A percentile compares a stretch with the other conserved stretches of the same genome.
Evolutionary conservation across 2,329 filamentous ascomycete species (phyloP).

Genomic region (Aspergillus puulaauensis): DNA sequence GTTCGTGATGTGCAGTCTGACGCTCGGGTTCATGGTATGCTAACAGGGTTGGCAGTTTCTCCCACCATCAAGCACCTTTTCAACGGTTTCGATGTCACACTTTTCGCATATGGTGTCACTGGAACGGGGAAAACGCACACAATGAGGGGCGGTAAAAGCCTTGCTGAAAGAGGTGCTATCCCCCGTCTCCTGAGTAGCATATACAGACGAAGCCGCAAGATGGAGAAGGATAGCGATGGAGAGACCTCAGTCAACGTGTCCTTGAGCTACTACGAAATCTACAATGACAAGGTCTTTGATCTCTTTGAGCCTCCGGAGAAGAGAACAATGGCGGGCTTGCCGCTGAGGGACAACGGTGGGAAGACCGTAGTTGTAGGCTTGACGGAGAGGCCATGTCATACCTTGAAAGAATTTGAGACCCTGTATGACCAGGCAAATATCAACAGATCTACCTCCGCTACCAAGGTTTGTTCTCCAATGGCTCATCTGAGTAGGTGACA

Average conservation of each 20-base stretch:
- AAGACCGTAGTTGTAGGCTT: slow-evolving; percentile 85
- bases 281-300: slow-evolving; percentile 94
- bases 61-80: slow-evolving; percentile 91
- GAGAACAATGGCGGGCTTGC: slow-evolving; percentile 75
- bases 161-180: slow-evolving; percentile 84
- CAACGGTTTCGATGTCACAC: slow-evolving; percentile 75
- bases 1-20: slow-evolving; percentile 49
- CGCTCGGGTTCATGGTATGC: slow-evolving; percentile 8
- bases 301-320: slow-evolving; percentile 85
- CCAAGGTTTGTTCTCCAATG: slow-evolving; percentile 57
- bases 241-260: slow-evolving; percentile 70
- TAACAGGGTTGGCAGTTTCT: slow-evolving; percentile 60
- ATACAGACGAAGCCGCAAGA: slow-evolving; percentile 81
- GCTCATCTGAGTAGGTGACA: not conserved
- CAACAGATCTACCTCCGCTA: slow-evolving; percentile 84
- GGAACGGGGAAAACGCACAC: slow-evolving; percentile 95
- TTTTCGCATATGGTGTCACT: slow-evolving; percentile 91
- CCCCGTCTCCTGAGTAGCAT: slow-evolving; percentile 81
- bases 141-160: slow-evolving; percentile 85
- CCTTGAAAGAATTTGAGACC: slow-evolving; percentile 84
- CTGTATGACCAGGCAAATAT: slow-evolving; percentile 90
- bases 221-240: slow-evolving; percentile 73
- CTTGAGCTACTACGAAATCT: slow-evolving; percentile 93
- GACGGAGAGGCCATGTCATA: slow-evolving; percentile 77
- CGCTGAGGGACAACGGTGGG: slow-evolving; percentile 79